Evolutionary conservation across 495 filamentous ascomycete species (phyloP).

Genomic region (Hypomontagnella monticulosa): DNA sequence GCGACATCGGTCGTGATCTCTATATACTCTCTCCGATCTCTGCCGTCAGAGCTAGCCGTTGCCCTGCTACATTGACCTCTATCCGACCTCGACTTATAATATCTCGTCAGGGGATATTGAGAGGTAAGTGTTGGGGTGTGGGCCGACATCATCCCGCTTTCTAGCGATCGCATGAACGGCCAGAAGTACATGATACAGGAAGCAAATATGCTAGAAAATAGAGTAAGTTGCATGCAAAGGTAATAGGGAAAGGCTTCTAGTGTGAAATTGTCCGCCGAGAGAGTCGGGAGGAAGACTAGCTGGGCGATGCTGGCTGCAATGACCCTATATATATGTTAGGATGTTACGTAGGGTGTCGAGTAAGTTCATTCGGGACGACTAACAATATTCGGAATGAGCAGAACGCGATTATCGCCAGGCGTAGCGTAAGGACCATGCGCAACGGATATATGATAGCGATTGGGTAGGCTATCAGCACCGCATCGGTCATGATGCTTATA

Average conservation of each 20-base stretch:
- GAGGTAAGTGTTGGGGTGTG: constrained; percentile 7
- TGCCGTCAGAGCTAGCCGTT: neutral
- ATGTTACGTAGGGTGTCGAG: too few species aligned
- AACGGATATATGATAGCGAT: too few species aligned
- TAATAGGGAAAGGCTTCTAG: constrained; percentile 25
- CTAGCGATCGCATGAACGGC: constrained; percentile 30
- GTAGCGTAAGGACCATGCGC: too few species aligned
- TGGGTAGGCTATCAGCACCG: too few species aligned
- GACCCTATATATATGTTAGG: neutral
- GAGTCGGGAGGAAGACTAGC: constrained; percentile 16
- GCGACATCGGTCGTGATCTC: constrained; percentile 9
- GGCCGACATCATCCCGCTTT: constrained; percentile 21
- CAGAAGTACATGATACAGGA: constrained; percentile 33
- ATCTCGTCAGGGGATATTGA: neutral
- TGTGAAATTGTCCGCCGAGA: constrained; percentile 23
- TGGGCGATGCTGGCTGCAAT: constrained; percentile 20
- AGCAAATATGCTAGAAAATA: constrained; percentile 12
- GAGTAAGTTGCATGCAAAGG: constrained; percentile 19
- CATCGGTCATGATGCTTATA: too few species aligned
- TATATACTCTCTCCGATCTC: constrained; percentile 5
- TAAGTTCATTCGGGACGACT: too few species aligned
- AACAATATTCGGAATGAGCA: too few species aligned
- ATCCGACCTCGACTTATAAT: neutral
- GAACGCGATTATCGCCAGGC: too few species aligned
- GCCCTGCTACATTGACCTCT: neutral